Conservation (phyloP, 2,329 filamentous ascomycete species). For the Beauveria medogensis region DNA sequence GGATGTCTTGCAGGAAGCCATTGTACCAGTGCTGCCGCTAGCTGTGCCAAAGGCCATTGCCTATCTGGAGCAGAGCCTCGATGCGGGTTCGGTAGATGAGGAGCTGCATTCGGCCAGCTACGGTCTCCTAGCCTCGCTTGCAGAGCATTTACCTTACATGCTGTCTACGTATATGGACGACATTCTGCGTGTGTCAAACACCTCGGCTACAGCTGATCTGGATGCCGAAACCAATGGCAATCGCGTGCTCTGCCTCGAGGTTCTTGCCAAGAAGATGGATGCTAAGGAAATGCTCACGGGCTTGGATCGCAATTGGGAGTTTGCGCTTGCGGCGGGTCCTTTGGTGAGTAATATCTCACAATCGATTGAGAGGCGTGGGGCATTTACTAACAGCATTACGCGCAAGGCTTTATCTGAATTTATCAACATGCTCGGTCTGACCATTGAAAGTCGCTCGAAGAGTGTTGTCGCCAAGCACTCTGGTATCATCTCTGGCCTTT, state of each 20-base stretch:
- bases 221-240: constrained; percentile 55
- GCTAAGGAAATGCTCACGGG: constrained; percentile 68
- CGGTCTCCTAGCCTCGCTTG: constrained; percentile 68
- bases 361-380: not conserved
- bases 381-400: constrained; percentile 2
- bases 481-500: constrained; percentile 55
- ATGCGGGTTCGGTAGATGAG: constrained; percentile 43
- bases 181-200: constrained; percentile 63
- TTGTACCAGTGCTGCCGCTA: constrained; percentile 73
- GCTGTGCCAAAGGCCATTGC: constrained; percentile 64
- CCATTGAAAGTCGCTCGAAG: constrained; percentile 74
- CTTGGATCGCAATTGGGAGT: constrained; percentile 63
- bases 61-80: constrained; percentile 58
- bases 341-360: constrained; percentile 41
- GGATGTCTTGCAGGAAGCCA: constrained; percentile 77
- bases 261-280: constrained; percentile 70
- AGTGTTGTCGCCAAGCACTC: constrained; percentile 69
- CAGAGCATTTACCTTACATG: constrained; percentile 85
- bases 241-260: constrained; percentile 60
- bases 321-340: constrained; percentile 54
- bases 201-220: constrained; percentile 56
- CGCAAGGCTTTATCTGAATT: constrained; percentile 57
- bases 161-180: constrained; percentile 68
- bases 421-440: constrained; percentile 59
- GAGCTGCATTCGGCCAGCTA: constrained; percentile 77